phyloP scores from a whole-genome alignment of 305 asterid genomes.

The Solanum chacoense region DNA sequence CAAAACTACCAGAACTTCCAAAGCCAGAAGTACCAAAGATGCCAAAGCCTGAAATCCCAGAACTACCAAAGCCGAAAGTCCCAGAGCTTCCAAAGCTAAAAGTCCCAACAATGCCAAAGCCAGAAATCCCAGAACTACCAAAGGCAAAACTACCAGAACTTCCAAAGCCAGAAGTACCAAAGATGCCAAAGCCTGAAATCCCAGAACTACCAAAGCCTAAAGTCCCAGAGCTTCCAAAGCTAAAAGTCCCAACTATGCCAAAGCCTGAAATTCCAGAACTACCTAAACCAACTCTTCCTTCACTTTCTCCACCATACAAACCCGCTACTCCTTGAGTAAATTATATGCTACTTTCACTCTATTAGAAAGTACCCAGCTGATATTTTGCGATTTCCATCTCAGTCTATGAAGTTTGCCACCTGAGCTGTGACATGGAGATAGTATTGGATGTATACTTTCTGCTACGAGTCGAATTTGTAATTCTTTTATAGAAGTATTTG shows the following conservation, averaged over 20 bases:
- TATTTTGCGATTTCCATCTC: background rate
- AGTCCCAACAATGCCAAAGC: conserved; percentile 8
- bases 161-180: background rate
- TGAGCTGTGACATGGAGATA: background rate
- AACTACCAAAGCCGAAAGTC: background rate
- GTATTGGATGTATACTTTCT: background rate
- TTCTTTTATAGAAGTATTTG: background rate
- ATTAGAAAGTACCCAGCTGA: background rate
- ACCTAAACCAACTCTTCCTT: conserved; percentile 13
- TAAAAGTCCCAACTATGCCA: background rate
- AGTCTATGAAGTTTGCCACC: background rate
- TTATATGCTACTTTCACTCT: background rate
- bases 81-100: background rate
- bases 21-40: background rate
- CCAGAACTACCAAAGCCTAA: conserved; percentile 3
- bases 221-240: background rate
- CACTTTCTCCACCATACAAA: background rate
- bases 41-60: background rate
- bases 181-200: background rate
- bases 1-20: background rate
- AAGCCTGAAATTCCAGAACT: conserved; percentile 4
- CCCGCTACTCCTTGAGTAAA: background rate
- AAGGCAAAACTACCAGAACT: background rate
- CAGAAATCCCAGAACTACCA: conserved; percentile 1
- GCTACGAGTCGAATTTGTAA: background rate